A percentile compares a stretch with the other conserved stretches of the same genome.
These are phyloP conservation scores for Panicum virgatum DNA, from an alignment of 202 grass and related monocot genomes.

Conservation along the genomic window DNA sequence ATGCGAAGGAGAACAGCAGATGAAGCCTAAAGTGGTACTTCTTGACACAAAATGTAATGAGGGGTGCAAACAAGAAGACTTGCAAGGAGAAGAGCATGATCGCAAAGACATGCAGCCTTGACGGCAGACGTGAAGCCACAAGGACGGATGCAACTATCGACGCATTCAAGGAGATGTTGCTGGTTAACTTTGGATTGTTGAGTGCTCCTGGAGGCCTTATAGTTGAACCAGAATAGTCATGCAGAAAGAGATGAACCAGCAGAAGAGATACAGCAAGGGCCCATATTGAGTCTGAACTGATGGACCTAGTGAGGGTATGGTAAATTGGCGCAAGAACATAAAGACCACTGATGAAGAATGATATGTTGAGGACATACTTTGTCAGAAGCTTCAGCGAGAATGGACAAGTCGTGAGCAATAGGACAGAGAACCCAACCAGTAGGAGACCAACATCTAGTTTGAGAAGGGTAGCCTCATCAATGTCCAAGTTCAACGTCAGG, in stretches of 20 bases:
- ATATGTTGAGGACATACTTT: constrained; percentile 82
- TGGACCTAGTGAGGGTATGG: constrained; percentile 88
- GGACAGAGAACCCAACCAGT: constrained; percentile 69
- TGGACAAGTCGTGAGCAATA: constrained; percentile 57
- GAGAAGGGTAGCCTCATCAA: constrained; percentile 69
- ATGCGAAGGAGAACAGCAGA: constrained; percentile 60
- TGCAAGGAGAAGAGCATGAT: constrained; percentile 89
- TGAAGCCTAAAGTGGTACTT: constrained; percentile 81
- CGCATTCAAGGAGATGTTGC: constrained; percentile 86
- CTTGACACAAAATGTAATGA: constrained; percentile 84
- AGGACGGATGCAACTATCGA: constrained; percentile 85
- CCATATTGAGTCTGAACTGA: constrained; percentile 94
- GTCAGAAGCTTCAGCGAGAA: constrained; percentile 59
- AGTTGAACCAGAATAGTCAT: constrained; percentile 87
- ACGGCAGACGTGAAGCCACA: constrained; percentile 76
- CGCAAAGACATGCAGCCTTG: constrained; percentile 83
- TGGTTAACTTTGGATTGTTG: constrained; percentile 82
- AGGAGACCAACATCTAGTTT: constrained; percentile 74
- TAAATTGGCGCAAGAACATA: constrained; percentile 87
- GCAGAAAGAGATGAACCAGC: constrained; percentile 81
- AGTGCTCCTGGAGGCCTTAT: constrained; percentile 81
- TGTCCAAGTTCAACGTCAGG: constrained; percentile 66
- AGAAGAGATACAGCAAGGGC: constrained; percentile 77
- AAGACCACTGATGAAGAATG: constrained; percentile 82
- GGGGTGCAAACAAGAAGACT: constrained; percentile 83